Percentiles rank a stretch among this genome's conserved stretches.
Conservation (phyloP, 257 asterid species). For the Rubia yunnanensis region DNA sequence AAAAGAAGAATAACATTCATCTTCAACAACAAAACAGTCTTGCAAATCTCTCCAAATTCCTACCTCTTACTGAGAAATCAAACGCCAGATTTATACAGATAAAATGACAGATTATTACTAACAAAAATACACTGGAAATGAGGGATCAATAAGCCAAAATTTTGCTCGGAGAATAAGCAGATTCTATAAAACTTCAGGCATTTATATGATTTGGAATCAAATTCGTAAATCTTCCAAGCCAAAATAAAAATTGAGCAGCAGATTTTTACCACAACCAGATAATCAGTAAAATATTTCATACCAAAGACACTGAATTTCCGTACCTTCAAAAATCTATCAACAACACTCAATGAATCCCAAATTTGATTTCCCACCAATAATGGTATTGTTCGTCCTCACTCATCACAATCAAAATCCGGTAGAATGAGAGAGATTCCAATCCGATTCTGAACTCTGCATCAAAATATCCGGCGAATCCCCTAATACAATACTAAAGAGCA, state of each 20-base stretch:
- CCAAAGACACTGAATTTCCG: background rate
- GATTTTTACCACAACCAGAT: background rate
- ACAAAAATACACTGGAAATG: no score
- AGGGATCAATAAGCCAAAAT: background rate
- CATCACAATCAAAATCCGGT: constrained; percentile 2
- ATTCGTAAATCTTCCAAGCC: background rate
- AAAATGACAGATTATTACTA: background rate
- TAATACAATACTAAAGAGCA: background rate
- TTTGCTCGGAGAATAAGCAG: background rate
- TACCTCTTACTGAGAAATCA: background rate
- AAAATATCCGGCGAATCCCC: background rate
- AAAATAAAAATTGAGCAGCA: background rate
- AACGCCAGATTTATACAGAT: background rate
- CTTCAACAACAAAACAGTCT: background rate
- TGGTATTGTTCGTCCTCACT: background rate
- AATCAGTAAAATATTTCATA: background rate
- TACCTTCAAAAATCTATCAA: background rate
- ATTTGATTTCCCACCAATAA: background rate
- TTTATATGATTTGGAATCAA: constrained; percentile 2
- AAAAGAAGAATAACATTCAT: background rate
- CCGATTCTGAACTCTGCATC: constrained; percentile 9
- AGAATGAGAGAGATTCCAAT: background rate
- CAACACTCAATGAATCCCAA: background rate
- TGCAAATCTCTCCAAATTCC: background rate
- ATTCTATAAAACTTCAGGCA: background rate